Conservation (phyloP, 495 filamentous ascomycete species). For the Penicillium goetzii region DNA sequence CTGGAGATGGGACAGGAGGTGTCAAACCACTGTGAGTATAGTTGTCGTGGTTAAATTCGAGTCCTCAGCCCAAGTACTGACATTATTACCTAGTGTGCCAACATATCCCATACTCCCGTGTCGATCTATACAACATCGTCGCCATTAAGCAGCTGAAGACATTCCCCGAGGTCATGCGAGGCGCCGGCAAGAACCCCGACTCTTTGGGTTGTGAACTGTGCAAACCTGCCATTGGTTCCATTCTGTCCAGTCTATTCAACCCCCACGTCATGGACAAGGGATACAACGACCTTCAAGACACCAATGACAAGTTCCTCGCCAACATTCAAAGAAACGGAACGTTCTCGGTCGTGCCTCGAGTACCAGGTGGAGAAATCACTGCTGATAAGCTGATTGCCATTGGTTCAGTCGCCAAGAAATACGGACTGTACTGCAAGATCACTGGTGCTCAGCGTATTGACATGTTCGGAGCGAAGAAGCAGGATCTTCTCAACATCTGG, state of each 20-base stretch:
- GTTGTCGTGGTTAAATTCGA: no score
- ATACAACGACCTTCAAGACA: conserved; percentile 84
- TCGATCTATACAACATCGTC: conserved; percentile 89
- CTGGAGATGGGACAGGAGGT: conserved; percentile 87
- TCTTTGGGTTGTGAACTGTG: conserved; percentile 91
- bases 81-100: conserved; percentile 60
- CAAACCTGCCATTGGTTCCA: conserved; percentile 85
- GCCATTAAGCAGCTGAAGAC: conserved; percentile 78
- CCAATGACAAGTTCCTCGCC: conserved; percentile 89
- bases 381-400: conserved; percentile 88
- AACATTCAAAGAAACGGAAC: conserved; percentile 97
- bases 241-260: conserved; percentile 85
- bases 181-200: conserved; percentile 71
- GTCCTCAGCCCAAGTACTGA: conserved; percentile 13
- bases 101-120: conserved; percentile 85
- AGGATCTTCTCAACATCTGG: conserved; percentile 92
- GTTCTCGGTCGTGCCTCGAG: conserved; percentile 85
- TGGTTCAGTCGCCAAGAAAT: conserved; percentile 87
- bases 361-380: conserved; percentile 89
- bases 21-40: conserved; percentile 68
- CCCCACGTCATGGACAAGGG: conserved; percentile 78
- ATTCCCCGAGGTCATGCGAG: conserved; percentile 80
- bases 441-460: conserved; percentile 95
- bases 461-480: conserved; percentile 92
- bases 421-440: conserved; percentile 90